Evolutionary conservation across 208 protist species (phyloP).

Genomic region (Wallacemonas rigidus): DNA sequence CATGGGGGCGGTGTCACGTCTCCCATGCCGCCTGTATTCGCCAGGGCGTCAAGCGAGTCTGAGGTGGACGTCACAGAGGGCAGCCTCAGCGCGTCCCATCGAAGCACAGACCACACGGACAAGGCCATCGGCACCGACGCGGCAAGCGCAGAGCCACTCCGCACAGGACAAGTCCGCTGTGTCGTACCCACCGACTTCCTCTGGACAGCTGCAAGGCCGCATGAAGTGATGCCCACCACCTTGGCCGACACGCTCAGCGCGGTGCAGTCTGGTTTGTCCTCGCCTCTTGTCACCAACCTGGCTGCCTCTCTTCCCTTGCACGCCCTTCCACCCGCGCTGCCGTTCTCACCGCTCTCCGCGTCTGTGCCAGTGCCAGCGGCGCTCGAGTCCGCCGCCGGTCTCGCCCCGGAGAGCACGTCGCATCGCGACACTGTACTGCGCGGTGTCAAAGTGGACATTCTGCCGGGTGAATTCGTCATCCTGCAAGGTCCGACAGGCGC

Average conservation of each 20-base stretch:
- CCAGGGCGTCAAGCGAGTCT: background rate
- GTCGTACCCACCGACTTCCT: constrained; percentile 8
- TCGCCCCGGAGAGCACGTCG: background rate
- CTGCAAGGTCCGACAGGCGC: constrained; percentile 78
- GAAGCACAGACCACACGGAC: background rate
- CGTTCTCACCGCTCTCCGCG: constrained; percentile 9
- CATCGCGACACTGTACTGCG: constrained; percentile 42
- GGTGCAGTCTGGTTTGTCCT: background rate
- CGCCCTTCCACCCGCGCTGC: constrained; percentile 3
- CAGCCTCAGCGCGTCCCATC: constrained; percentile 9
- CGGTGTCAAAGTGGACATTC: constrained; percentile 53
- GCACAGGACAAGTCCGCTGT: constrained; percentile 4
- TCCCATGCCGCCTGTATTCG: background rate
- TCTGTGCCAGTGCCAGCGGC: background rate
- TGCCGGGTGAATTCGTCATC: constrained; percentile 72
- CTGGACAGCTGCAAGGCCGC: background rate
- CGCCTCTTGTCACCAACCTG: constrained; percentile 10
- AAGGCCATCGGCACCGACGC: background rate
- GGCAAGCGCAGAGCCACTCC: background rate
- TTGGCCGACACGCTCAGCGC: background rate
- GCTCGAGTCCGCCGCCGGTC: background rate
- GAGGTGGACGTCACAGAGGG: constrained; percentile 5
- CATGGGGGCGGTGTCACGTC: background rate
- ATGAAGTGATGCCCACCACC: background rate
- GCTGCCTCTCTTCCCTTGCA: constrained; percentile 6